Percentiles rank a stretch among this genome's conserved stretches.
Conservation (phyloP, 768 basidiomycete species). For the Rubroboletus pulcherrimus region DNA sequence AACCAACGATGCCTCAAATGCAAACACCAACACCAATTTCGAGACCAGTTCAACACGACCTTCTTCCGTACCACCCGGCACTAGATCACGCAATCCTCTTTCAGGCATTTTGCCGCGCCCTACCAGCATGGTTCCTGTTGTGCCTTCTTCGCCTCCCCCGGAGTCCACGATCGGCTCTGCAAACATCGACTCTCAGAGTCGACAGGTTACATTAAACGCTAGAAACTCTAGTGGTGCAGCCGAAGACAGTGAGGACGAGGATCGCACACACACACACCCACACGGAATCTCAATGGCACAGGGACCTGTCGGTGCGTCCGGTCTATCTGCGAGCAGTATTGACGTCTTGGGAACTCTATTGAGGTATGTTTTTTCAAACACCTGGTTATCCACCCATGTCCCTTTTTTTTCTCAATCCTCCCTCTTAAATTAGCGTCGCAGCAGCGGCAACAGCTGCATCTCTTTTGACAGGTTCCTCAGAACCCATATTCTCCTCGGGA, state of each 20-base stretch:
- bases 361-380: slow-evolving; percentile 45
- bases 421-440: slow-evolving; percentile 56
- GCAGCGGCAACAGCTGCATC: slow-evolving; percentile 92
- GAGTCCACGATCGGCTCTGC: slow-evolving; percentile 6
- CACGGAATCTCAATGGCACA: slow-evolving; percentile 27
- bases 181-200: slow-evolving; percentile 1
- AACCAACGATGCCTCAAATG: slow-evolving; percentile 5
- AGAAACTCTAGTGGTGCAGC: background rate
- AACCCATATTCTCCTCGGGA: slow-evolving; percentile 58
- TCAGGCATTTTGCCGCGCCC: slow-evolving; percentile 40
- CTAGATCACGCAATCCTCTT: slow-evolving; percentile 32
- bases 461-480: slow-evolving; percentile 67
- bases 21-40: slow-evolving; percentile 2
- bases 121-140: slow-evolving; percentile 29
- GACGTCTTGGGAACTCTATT: slow-evolving; percentile 81
- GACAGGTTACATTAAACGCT: background rate
- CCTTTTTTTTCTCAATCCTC: background rate
- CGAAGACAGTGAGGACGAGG: slow-evolving; percentile 17
- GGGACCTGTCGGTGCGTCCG: slow-evolving; percentile 28
- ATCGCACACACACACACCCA: slow-evolving; percentile 10
- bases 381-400: background rate
- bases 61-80: slow-evolving; percentile 27
- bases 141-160: slow-evolving; percentile 8
- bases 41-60: slow-evolving; percentile 12
- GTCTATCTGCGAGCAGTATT: slow-evolving; percentile 69